Percentiles rank a stretch among this genome's conserved stretches.
Conservation (phyloP, 2,329 filamentous ascomycete genomes). For the Phyllosticta citrichinensis region DNA sequence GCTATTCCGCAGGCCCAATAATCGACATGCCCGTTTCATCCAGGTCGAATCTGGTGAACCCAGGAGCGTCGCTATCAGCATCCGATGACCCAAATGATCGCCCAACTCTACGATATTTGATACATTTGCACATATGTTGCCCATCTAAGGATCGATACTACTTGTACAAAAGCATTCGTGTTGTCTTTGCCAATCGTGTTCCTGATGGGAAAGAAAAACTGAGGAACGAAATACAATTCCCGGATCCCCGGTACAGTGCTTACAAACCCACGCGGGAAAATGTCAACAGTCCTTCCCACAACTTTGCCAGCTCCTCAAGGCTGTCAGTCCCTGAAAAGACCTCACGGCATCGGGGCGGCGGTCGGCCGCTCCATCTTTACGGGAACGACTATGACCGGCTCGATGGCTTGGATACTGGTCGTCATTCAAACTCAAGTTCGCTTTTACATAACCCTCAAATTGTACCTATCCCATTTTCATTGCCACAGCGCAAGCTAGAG, state of each 20-base stretch:
- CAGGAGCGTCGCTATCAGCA: conserved; percentile 42
- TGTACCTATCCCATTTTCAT: conserved; percentile 18
- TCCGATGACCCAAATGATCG: conserved; percentile 46
- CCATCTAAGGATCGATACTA: conserved; percentile 75
- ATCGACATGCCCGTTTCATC: conserved; percentile 56
- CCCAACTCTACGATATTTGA: conserved; percentile 75
- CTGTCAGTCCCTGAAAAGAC: conserved; percentile 18
- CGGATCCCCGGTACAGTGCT: conserved; percentile 74
- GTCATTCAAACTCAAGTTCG: neutral
- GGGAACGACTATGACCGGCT: conserved; percentile 19
- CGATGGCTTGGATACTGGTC: conserved; percentile 7
- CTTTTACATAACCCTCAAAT: conserved; percentile 4
- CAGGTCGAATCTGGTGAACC: conserved; percentile 38
- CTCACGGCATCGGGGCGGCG: conserved; percentile 23
- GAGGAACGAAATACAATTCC: conserved; percentile 78
- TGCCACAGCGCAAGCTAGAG: conserved; percentile 11
- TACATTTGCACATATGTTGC: conserved; percentile 89
- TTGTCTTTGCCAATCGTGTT: conserved; percentile 93
- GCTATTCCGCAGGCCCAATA: conserved; percentile 72
- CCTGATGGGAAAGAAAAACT: conserved; percentile 92
- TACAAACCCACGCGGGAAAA: conserved; percentile 59
- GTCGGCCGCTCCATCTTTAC: conserved; percentile 23
- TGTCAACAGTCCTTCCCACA: conserved; percentile 15
- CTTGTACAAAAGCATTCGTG: conserved; percentile 81
- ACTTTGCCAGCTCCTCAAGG: conserved; percentile 12